Conservation (phyloP, 176 grass and related monocot species). For the Leersia perrieri region DNA sequence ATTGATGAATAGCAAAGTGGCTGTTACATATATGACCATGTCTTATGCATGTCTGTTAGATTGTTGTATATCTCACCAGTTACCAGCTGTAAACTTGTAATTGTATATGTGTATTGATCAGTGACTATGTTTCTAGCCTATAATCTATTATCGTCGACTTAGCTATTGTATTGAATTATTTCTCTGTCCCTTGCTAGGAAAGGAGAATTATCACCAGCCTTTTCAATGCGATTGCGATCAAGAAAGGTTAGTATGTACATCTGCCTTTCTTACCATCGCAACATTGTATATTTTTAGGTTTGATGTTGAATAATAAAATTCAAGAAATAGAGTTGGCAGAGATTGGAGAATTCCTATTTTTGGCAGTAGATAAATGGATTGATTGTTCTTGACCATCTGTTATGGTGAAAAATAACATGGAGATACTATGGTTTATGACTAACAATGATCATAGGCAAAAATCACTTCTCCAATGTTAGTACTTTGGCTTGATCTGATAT, state of each 20-base stretch:
- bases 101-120: neutral
- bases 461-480: too few species aligned
- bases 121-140: neutral
- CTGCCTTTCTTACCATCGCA: conserved; percentile 13
- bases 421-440: too few species aligned
- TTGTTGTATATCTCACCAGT: neutral
- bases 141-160: conserved; percentile 8
- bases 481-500: conserved; percentile 40
- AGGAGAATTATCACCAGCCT: conserved; percentile 34
- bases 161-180: conserved; percentile 29
- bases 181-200: conserved; percentile 51
- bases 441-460: too few species aligned
- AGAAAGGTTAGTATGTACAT: conserved; percentile 59
- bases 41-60: neutral
- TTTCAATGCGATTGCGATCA: conserved; percentile 55
- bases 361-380: neutral
- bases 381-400: conserved; percentile 12
- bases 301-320: conserved; percentile 1
- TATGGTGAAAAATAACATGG: neutral
- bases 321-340: conserved; percentile 2
- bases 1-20: neutral
- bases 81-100: neutral
- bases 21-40: neutral
- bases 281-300: neutral
- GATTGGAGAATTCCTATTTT: neutral